Evolutionary conservation across 148 eudicot species (phyloP).

Genomic region (Polygonum aviculare): DNA sequence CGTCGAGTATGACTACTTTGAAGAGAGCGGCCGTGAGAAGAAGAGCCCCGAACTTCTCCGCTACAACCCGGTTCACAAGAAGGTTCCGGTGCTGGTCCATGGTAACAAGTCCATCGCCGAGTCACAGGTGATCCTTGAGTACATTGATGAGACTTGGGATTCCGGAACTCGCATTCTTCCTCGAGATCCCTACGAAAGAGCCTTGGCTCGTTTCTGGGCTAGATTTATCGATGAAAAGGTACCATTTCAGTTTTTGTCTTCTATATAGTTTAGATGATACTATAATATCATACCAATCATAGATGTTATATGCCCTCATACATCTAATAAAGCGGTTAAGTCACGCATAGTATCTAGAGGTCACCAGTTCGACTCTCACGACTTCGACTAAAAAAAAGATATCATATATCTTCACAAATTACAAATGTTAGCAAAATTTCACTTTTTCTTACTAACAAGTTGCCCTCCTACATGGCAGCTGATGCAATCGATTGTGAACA

Average conservation of each 20-base stretch:
- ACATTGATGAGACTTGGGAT: slow-evolving; percentile 2
- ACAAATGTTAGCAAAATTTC: no score
- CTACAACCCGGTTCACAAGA: neutral
- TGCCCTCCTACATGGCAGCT: neutral
- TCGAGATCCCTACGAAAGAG: neutral
- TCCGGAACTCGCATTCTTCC: neutral
- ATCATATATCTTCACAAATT: no score
- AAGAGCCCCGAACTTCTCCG: neutral
- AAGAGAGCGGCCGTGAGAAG: neutral
- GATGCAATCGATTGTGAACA: neutral
- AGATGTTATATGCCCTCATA: no score
- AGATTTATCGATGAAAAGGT: slow-evolving; percentile 25
- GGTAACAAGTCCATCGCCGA: neutral
- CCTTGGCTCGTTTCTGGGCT: slow-evolving; percentile 27
- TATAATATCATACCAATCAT: no score
- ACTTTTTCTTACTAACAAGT: no score
- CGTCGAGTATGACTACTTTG: neutral
- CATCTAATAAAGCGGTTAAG: no score
- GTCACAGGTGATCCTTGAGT: slow-evolving; percentile 3
- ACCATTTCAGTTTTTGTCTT: neutral
- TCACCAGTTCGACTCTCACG: no score
- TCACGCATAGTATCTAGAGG: no score
- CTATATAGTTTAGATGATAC: no score
- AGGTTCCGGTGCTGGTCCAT: neutral
- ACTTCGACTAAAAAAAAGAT: no score